Percentiles rank a stretch among this genome's conserved stretches.
Evolutionary conservation across 441 rosid species (phyloP).

Genomic region (Euphorbia corollata): DNA sequence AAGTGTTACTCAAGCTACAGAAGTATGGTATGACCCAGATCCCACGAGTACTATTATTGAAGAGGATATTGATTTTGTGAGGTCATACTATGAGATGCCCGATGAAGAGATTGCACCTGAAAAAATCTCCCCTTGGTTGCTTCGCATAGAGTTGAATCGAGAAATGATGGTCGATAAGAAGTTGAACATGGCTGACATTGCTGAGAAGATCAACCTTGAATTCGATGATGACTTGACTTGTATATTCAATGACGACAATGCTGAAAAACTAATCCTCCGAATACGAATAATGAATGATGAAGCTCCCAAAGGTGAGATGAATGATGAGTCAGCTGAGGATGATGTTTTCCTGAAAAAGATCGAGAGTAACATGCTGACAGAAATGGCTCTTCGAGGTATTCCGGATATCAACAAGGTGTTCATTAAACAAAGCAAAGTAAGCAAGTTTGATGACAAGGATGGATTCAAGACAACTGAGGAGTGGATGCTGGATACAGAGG

Average conservation of each 20-base stretch:
- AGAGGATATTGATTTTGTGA: slow-evolving; percentile 89
- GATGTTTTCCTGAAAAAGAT: slow-evolving; percentile 97
- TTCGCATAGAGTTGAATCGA: slow-evolving; percentile 91
- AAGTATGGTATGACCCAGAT: slow-evolving; percentile 98
- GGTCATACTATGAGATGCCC: slow-evolving; percentile 95
- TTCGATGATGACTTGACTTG: slow-evolving; percentile 95
- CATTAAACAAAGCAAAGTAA: slow-evolving; percentile 69
- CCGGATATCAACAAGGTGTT: slow-evolving; percentile 96
- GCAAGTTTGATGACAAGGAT: slow-evolving; percentile 71
- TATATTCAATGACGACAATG: slow-evolving; percentile 95
- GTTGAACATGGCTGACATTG: slow-evolving; percentile 93
- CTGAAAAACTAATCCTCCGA: slow-evolving; percentile 85
- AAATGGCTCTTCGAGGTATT: slow-evolving; percentile 97
- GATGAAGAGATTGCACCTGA: slow-evolving; percentile 93
- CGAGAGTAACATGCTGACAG: slow-evolving; percentile 97
- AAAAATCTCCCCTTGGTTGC: slow-evolving; percentile 96
- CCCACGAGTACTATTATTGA: slow-evolving; percentile 86
- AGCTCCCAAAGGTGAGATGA: slow-evolving; percentile 78
- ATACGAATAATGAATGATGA: slow-evolving; percentile 98
- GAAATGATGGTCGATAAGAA: slow-evolving; percentile 99
- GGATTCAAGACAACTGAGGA: slow-evolving; percentile 82
- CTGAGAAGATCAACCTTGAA: slow-evolving; percentile 90
- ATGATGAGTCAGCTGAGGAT: slow-evolving; percentile 94
- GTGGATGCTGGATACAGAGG: slow-evolving; percentile 99
- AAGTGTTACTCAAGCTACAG: slow-evolving; percentile 94